Evolutionary conservation across 179 eudicot species (phyloP).

Genomic region (Spinacia oleracea): DNA sequence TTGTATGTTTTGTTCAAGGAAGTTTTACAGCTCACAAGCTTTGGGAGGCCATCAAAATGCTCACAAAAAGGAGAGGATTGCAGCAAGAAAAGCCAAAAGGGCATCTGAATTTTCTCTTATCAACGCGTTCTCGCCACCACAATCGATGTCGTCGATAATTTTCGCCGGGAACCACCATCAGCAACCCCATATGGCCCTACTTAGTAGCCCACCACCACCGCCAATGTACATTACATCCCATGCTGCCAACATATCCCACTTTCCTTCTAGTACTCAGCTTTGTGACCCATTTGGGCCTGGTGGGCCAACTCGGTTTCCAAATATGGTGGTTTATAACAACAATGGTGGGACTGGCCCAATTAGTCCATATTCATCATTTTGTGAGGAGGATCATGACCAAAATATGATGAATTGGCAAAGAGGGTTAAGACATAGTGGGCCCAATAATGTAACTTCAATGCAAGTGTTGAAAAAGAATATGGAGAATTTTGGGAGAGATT

Average conservation of each 20-base stretch:
- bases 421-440: conserved; percentile 25
- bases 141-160: conserved; percentile 17
- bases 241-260: conserved; percentile 37
- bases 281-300: conserved; percentile 37
- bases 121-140: conserved; percentile 27
- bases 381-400: conserved; percentile 33
- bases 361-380: conserved; percentile 22
- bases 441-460: conserved; percentile 15
- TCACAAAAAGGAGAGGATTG: conserved; percentile 78
- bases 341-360: conserved; percentile 25
- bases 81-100: conserved; percentile 69
- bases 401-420: conserved; percentile 42
- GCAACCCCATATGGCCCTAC: conserved; percentile 34
- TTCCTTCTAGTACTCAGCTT: conserved; percentile 26
- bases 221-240: conserved; percentile 56
- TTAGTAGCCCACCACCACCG: conserved; percentile 34
- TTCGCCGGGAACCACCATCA: conserved; percentile 34
- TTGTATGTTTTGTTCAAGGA: conserved; percentile 76
- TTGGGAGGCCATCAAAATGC: conserved; percentile 93
- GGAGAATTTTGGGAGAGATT: conserved; percentile 23
- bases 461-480: conserved; percentile 24
- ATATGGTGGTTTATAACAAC: conserved; percentile 33
- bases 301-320: conserved; percentile 40
- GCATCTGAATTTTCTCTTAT: conserved; percentile 36
- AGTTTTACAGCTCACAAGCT: conserved; percentile 84